phyloP scores from a whole-genome alignment of 108 stramenopile genomes.

The Conticribra weissflogii region DNA sequence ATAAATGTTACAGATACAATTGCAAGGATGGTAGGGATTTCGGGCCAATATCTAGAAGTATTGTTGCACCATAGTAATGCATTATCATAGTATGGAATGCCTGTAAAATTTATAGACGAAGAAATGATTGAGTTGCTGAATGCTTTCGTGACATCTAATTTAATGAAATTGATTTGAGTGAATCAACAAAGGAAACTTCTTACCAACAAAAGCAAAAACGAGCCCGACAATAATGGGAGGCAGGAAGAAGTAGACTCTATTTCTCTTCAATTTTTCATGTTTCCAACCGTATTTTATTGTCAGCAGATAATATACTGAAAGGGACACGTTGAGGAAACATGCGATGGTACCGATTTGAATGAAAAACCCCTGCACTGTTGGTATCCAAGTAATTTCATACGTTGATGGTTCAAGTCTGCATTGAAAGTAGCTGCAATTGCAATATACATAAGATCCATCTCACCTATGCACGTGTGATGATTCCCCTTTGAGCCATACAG shows the following conservation, averaged over 20 bases:
- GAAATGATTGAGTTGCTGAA: no score
- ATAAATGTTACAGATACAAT: not conserved
- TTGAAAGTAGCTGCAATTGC: not conserved
- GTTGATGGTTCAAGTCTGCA: no score
- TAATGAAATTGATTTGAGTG: not conserved
- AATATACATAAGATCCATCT: not conserved
- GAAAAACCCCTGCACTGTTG: conserved; percentile 55
- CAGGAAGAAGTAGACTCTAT: not conserved
- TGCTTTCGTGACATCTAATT: no score
- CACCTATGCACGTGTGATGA: not conserved
- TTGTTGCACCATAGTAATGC: conserved; percentile 12
- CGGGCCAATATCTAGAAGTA: conserved; percentile 5
- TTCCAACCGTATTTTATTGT: conserved; percentile 44
- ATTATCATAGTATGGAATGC: conserved; percentile 23
- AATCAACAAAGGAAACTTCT: not conserved
- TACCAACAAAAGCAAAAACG: conserved; percentile 14
- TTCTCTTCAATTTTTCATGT: conserved; percentile 14
- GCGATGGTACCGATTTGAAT: conserved; percentile 33
- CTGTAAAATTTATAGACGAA: not conserved
- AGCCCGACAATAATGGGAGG: conserved; percentile 12
- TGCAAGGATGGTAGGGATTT: not conserved
- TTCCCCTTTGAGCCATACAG: conserved; percentile 18
- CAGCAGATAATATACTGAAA: conserved; percentile 50
- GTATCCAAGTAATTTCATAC: no score
- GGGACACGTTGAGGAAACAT: conserved; percentile 36